Percentiles rank a stretch among this genome's conserved stretches.
Evolutionary conservation across 495 filamentous ascomycete genomes (phyloP).

Genomic region (Arthonia radiata): DNA sequence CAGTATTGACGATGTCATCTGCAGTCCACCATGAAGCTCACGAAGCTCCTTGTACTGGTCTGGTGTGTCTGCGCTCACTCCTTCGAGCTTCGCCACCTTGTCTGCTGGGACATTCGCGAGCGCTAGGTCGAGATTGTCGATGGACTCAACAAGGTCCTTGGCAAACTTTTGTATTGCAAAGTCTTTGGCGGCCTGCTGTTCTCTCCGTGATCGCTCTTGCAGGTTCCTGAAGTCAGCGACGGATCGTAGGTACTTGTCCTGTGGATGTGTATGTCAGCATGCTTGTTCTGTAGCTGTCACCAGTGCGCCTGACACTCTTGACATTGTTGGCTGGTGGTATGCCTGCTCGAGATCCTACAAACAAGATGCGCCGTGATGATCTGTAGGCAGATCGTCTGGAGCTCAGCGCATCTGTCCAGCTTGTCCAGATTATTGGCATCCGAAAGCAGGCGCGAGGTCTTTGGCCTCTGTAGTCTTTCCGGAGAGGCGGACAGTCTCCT

Average conservation of each 20-base stretch:
- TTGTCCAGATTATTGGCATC: too few species aligned
- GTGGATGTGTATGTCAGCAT: slow-evolving; percentile 2
- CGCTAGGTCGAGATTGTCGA: slow-evolving; percentile 94
- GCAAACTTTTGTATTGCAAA: slow-evolving; percentile 92
- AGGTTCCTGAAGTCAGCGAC: slow-evolving; percentile 95
- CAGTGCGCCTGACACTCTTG: too few species aligned
- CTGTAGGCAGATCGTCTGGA: too few species aligned
- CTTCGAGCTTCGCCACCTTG: slow-evolving; percentile 27
- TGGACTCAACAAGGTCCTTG: slow-evolving; percentile 71
- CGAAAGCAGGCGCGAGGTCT: too few species aligned
- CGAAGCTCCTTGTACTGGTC: slow-evolving; percentile 41
- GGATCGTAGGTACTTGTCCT: slow-evolving; percentile 84
- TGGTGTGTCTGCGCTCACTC: slow-evolving; percentile 19
- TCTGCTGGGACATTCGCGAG: slow-evolving; percentile 51
- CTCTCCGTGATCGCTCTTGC: slow-evolving; percentile 79
- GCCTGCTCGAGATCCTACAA: too few species aligned
- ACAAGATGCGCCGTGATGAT: too few species aligned
- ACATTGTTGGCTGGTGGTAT: too few species aligned
- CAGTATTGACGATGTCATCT: slow-evolving; percentile 82
- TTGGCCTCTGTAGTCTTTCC: too few species aligned
- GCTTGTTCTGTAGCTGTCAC: too few species aligned
- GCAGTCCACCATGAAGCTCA: slow-evolving; percentile 64
- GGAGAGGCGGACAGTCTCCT: too few species aligned
- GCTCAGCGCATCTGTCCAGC: too few species aligned
- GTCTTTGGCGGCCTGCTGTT: slow-evolving; percentile 61